Base-by-base conservation (phyloP, 345 rosid species). In the Syzygium aromaticum region DNA sequence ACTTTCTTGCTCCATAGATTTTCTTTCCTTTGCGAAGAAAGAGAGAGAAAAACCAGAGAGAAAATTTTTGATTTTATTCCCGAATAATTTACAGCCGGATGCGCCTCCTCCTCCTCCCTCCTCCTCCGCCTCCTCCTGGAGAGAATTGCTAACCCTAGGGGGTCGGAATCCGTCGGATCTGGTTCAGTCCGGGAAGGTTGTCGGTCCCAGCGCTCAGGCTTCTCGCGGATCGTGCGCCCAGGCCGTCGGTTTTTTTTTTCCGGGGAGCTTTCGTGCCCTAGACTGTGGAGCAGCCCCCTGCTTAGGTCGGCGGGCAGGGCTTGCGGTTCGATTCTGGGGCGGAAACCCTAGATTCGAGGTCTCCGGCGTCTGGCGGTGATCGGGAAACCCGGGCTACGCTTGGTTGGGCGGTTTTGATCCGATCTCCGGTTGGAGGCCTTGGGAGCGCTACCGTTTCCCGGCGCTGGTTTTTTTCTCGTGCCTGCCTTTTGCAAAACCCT, bases 1-100 rank as follows among this genome's bases (percentile, higher is more conserved):
- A 87, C 88, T 90, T 87, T 89, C 89, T 87, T 83, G 85, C 88
- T 51, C 86, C 89, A 40, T 54, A 88, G 90, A 87, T 86, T 87
- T 88, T 86, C 89, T 86, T 40, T 14, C 54, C 54, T 49, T 15
- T 49, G 28, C 30, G 54, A 8, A 25, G 57, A 33, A 54, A 90
- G 91, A 89, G 46, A 90, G 86, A 52, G 40, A 88, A 51, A 86
- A 51, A 86, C 53, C 53, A 63, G 51, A 30, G 87, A 63, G 64
- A 49, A 59, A 7, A 15, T 54, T 27, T 15, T 28, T 5, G 56
- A 73, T 73, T 73, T 73, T 73, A 73, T 73, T 73, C 80, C 49
- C 25, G 46, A 73, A 73, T 73, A 73, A 73, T 73, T 73, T 73
- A 33, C 80, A 17, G 49, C 49, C 80, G 11, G 80, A 73, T 17